phyloP scores from a whole-genome alignment of 495 filamentous ascomycete genomes.

The Echria macrotheca region DNA sequence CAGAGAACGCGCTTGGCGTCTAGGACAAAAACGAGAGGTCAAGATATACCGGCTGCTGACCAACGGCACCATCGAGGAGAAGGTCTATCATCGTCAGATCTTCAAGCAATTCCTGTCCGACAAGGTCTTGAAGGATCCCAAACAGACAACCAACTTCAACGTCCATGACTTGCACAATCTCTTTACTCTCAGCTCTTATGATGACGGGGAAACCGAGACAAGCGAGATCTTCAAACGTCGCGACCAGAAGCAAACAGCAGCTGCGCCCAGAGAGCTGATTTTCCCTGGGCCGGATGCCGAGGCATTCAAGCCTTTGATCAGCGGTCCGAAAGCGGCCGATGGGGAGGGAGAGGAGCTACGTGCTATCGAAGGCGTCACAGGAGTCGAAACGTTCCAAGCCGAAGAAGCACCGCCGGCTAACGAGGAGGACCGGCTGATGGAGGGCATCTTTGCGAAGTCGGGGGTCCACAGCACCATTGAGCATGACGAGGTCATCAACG shows the following conservation, averaged over 20 bases:
- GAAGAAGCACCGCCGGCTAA: conserved; percentile 18
- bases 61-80: conserved; percentile 96
- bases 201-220: conserved; percentile 72
- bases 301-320: conserved; percentile 31
- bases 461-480: conserved; percentile 81
- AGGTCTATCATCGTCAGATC: conserved; percentile 96
- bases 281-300: conserved; percentile 12
- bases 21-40: conserved; percentile 91
- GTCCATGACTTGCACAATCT: conserved; percentile 83
- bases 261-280: conserved; percentile 32
- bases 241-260: conserved; percentile 55
- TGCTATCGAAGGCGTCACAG: conserved; percentile 35
- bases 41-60: conserved; percentile 94
- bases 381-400: conserved; percentile 26
- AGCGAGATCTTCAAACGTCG: conserved; percentile 76
- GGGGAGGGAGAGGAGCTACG: conserved; percentile 25
- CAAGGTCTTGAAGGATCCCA: conserved; percentile 89
- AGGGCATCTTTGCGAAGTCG: conserved; percentile 77
- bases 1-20: conserved; percentile 90
- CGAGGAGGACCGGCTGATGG: conserved; percentile 66
- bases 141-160: conserved; percentile 80
- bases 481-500: conserved; percentile 78
- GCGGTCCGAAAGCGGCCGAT: conserved; percentile 26
- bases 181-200: conserved; percentile 69
- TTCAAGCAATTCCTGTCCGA: conserved; percentile 95